Evolutionary conservation across 306 rosid species (phyloP).

Genomic region (Castanospermum australe): DNA sequence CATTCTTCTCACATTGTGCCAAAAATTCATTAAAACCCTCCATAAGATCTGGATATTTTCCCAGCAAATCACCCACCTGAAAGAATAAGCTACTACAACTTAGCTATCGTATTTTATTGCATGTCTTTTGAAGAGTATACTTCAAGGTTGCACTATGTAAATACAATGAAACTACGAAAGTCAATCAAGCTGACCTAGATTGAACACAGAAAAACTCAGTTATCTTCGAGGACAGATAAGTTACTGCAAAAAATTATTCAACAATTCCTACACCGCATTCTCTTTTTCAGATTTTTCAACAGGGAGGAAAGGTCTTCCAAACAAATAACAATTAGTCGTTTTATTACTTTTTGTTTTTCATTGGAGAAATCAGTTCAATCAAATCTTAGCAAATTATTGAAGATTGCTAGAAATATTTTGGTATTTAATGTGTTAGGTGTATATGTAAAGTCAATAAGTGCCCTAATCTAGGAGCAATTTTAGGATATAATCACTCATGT

Average conservation of each 20-base stretch:
- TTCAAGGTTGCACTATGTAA: conserved; percentile 1
- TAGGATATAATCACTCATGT: too few relatives aligned
- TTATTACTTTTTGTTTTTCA: background rate
- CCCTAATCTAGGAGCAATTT: too few relatives aligned
- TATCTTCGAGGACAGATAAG: conserved; percentile 11
- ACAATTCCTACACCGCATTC: background rate
- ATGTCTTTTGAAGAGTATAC: conserved; percentile 1
- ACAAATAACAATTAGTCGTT: background rate
- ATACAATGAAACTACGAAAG: background rate
- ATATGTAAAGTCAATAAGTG: too few relatives aligned
- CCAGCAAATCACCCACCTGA: conserved; percentile 75
- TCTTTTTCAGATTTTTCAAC: background rate
- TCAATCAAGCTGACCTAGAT: background rate
- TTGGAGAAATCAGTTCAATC: background rate
- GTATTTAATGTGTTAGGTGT: too few relatives aligned
- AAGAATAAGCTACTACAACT: conserved; percentile 20
- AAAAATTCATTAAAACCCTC: conserved; percentile 79
- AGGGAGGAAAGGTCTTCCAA: background rate
- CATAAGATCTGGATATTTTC: conserved; percentile 76
- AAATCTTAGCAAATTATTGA: background rate
- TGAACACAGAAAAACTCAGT: background rate
- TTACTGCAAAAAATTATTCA: background rate
- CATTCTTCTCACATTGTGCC: conserved; percentile 75
- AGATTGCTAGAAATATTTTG: too few relatives aligned
- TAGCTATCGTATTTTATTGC: conserved; percentile 15